Conservation (phyloP, 2,329 filamentous ascomycete species). For the Tolypocladium sp. region DNA sequence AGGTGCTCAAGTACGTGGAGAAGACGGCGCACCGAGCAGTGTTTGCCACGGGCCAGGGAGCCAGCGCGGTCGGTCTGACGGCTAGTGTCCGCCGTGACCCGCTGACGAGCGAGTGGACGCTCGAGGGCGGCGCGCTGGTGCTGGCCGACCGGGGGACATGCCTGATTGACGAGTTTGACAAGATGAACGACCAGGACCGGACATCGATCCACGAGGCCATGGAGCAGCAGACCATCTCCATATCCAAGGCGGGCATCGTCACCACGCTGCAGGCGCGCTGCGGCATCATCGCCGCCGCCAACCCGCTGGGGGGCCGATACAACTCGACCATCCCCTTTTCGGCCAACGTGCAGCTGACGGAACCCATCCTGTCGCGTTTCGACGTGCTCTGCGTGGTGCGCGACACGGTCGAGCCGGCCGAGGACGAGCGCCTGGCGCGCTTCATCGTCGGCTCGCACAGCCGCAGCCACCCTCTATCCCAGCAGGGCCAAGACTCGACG, state of each 20-base stretch:
- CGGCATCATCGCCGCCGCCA: slow-evolving; percentile 92
- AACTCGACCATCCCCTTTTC: slow-evolving; percentile 95
- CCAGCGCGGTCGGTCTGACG: slow-evolving; percentile 93
- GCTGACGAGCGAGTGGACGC: slow-evolving; percentile 91
- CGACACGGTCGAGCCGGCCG: slow-evolving; percentile 83
- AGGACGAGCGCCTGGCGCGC: slow-evolving; percentile 86
- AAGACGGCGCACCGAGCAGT: slow-evolving; percentile 95
- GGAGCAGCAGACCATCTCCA: slow-evolving; percentile 99
- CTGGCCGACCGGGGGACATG: slow-evolving; percentile 92
- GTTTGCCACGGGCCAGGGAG: slow-evolving; percentile 95
- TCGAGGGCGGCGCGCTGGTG: slow-evolving; percentile 92
- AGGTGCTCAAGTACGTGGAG: slow-evolving; percentile 94
- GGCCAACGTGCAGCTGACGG: slow-evolving; percentile 91
- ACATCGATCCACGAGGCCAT: slow-evolving; percentile 99
- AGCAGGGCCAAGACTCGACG: slow-evolving; percentile 44
- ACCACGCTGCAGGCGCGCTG: slow-evolving; percentile 94
- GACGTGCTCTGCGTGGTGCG: slow-evolving; percentile 94
- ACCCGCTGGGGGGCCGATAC: slow-evolving; percentile 92
- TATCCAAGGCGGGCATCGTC: slow-evolving; percentile 96
- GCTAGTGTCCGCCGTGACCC: slow-evolving; percentile 93
- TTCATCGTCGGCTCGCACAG: slow-evolving; percentile 95
- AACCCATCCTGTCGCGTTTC: slow-evolving; percentile 95
- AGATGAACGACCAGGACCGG: slow-evolving; percentile 99
- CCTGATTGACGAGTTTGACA: slow-evolving; percentile 98
- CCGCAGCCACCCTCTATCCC: slow-evolving; percentile 67